These are phyloP conservation scores for Phyllosticta capitalensis DNA, from an alignment of 2,329 filamentous ascomycete species.

Conservation along the genomic window DNA sequence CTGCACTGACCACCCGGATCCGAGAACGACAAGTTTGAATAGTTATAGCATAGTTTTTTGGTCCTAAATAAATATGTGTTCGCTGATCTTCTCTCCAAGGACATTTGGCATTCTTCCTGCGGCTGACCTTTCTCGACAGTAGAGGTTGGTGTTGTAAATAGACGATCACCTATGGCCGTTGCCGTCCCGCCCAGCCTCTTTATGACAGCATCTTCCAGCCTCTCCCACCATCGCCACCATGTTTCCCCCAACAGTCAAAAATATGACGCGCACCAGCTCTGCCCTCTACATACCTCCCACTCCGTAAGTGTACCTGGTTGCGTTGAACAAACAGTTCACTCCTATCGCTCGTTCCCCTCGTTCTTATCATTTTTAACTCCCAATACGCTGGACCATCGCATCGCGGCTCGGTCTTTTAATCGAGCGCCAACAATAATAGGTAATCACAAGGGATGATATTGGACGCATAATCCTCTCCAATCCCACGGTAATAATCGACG, in stretches of 20 bases:
- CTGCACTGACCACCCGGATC: background rate
- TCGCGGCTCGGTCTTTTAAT: background rate
- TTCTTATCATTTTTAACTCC: background rate
- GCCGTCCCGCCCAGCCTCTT: background rate
- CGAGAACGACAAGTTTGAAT: background rate
- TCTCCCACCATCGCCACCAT: background rate
- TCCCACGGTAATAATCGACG: background rate
- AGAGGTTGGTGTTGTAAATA: background rate
- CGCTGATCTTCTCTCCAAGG: background rate
- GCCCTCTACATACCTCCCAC: background rate
- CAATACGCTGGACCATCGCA: background rate
- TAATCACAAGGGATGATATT: background rate
- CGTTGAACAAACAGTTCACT: background rate
- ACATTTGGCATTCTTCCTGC: background rate
- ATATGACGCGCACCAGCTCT: background rate
- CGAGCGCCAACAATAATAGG: background rate
- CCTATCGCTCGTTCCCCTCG: background rate
- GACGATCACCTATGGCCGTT: background rate
- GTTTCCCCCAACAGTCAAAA: background rate
- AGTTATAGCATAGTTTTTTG: background rate
- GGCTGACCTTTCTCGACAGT: background rate
- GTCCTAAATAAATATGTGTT: background rate
- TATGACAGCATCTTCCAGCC: background rate
- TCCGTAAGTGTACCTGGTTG: background rate
- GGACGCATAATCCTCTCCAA: background rate